Percentiles rank a stretch among this genome's conserved stretches.
Evolutionary conservation across 805 yeast genomes (phyloP).

Genomic region (Isabelozyma rhagii): DNA sequence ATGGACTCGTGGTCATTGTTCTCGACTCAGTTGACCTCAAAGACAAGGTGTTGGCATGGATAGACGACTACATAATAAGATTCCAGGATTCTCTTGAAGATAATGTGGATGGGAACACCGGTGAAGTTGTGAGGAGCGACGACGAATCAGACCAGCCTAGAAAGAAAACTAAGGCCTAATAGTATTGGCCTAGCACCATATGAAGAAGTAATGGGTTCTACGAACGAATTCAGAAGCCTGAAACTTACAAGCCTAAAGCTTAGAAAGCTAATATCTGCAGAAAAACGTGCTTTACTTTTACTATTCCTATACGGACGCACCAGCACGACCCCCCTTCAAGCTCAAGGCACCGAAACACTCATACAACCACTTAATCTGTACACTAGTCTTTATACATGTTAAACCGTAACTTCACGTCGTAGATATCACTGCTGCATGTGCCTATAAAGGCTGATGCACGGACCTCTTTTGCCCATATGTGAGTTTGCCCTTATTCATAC

Average conservation of each 20-base stretch:
- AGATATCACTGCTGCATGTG: neutral
- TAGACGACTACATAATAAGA: constrained; percentile 31
- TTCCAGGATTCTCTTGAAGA: neutral
- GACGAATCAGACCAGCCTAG: neutral
- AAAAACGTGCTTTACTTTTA: too few species aligned
- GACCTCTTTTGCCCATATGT: too few species aligned
- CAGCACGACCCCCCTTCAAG: too few species aligned
- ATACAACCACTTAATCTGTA: neutral
- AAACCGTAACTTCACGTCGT: neutral
- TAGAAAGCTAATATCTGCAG: too few species aligned
- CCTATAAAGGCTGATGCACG: too few species aligned
- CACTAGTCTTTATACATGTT: neutral
- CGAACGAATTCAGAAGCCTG: too few species aligned
- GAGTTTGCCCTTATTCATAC: neutral
- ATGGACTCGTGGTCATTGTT: constrained; percentile 56
- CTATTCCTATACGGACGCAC: too few species aligned
- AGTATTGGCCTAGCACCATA: too few species aligned
- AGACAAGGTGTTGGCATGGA: constrained; percentile 37
- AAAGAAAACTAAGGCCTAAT: neutral
- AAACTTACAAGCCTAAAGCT: too few species aligned
- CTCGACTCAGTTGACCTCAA: constrained; percentile 41
- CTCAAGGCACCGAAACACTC: neutral
- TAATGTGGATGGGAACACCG: neutral
- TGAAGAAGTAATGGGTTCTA: too few species aligned
- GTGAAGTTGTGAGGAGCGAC: neutral